Evolutionary conservation across 129 eudicot species (phyloP), one percentile per base, ranked within the genome.

Genomic region (Flaveria linearis): DNA sequence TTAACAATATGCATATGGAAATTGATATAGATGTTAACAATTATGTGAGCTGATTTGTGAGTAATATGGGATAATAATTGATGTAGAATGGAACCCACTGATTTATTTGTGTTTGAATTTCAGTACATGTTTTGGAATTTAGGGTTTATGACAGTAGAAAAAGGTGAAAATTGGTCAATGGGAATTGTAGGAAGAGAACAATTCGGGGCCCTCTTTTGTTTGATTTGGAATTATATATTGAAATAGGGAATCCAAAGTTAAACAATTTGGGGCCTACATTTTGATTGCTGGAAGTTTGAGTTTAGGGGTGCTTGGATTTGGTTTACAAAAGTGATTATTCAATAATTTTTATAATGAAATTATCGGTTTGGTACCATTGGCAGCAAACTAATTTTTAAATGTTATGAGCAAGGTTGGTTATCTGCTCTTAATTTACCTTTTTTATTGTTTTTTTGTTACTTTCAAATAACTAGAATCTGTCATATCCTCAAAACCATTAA

Each of bases 161-260:
- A 45, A 6, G 42, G 51, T 75, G 46, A 25, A 73, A 81, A 43
- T 49, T 53, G 41, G 80, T 74, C 60, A 74, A 73, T n/a, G 9
- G 26, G 50, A 22, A 33, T 14, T 11, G 14, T 51, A 65, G 69
- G 56, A 17, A 45, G 46, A 42, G 74, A 22, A 61, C 53, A 74
- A 66, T 46, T 30, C 55, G 81, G 75, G 81, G n/a, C 81, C 63
- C 80, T 65, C 51, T 13, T 45, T 20, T 45, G 69, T 55, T 56
- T 77, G 36, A 71, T 78, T 36, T 2, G 8, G 17, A 41, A 7
- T 16, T 52, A 55, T 42, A 65, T 22, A 47, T 60, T 60, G 73
- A 53, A 74, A 45, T 39, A 53, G 56, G 71, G 63, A 58, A 58
- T 69, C 76, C 82, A 70, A 70, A 58, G 76, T 28, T 45, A 16